Base-by-base conservation (phyloP, 345 rosid species). In the Streptanthus diversifolius region DNA sequence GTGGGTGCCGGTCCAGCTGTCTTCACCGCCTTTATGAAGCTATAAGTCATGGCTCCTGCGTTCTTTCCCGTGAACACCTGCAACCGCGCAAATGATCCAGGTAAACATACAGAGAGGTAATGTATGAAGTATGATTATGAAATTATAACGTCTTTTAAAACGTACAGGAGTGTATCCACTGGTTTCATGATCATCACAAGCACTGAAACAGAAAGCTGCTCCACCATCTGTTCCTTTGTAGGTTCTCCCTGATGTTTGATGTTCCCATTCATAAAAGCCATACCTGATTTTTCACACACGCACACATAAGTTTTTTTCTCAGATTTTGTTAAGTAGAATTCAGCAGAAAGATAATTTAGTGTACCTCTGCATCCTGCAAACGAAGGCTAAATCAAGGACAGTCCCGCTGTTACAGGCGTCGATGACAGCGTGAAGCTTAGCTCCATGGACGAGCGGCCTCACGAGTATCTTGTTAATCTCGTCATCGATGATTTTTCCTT, bases 171-270 rank as follows among this genome's bases (percentile, higher is more conserved):
- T 85, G 72, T 86, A 88, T 2, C 76, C 80, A 65, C 85, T 77
- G 56, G 56, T 56, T 75, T 85, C 77, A 75, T 86, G 44, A 73
- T 88, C 97, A 60, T 83, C 87, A 64, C 92, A 90, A 64, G 90
- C 93, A 75, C 95, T 90, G 72, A 92, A 67, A 70, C 84, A 88
- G 18, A 83, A 3, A 49, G 91, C 98, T 32, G 77, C 5, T 11
- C 98, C 96, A 15, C 98, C 98, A 30, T 81, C 77, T 30, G 92
- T 87, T 48, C 96, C 96, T 78, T 83, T 91, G 48, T 81, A 82
- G 51, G 67, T 71, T 3, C 59, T 51, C 13, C 61, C 27, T 24
- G 80, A 40, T 14, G 55, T 63, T 2, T 87, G 89, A 70, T 83
- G 88, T 76, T 87, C 91, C 98, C 92, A 90, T 3, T 24, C 33